Conservation (phyloP, 73 alveolate genomes). For the Paramecium bursaria region DNA sequence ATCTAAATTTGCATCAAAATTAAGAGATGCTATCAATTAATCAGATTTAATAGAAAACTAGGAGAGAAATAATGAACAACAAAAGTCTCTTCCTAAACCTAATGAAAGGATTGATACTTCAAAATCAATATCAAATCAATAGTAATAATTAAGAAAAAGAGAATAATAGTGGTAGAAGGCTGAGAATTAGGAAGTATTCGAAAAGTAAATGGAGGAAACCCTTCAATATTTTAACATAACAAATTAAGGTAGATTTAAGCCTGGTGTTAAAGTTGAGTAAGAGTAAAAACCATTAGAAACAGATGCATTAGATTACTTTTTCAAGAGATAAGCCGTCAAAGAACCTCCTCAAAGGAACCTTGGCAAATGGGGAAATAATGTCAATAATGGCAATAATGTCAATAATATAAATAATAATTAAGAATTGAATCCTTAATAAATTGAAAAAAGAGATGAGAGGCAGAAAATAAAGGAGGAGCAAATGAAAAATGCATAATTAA, state of each 20-base stretch:
- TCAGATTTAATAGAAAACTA: slow-evolving; percentile 46
- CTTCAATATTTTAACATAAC: slow-evolving; percentile 86
- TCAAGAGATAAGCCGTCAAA: slow-evolving; percentile 47
- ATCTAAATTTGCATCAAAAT: slow-evolving; percentile 20
- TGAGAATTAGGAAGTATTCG: not conserved
- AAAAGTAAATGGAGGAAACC: slow-evolving; percentile 72
- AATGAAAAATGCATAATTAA: not conserved
- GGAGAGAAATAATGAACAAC: slow-evolving; percentile 26
- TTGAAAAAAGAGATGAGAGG: slow-evolving; percentile 43
- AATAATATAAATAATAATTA: too few relatives aligned
- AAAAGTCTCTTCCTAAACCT: slow-evolving; percentile 55
- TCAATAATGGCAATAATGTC: not conserved
- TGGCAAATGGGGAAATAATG: not conserved
- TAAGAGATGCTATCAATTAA: slow-evolving; percentile 21
- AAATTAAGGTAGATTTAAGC: slow-evolving; percentile 81
- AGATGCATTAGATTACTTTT: slow-evolving; percentile 55
- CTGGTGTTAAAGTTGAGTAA: slow-evolving; percentile 67
- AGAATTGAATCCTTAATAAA: not conserved
- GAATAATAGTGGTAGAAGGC: not conserved
- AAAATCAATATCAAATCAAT: not conserved
- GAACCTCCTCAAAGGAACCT: slow-evolving; percentile 11
- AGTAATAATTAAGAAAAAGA: not conserved
- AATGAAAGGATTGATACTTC: not conserved
- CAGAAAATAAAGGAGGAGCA: too few relatives aligned
- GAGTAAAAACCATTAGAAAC: too few relatives aligned